Percentiles rank a stretch among this genome's conserved stretches.
Conservation (phyloP, 2,329 filamentous ascomycete genomes). For the Diaporthe caulivora region DNA sequence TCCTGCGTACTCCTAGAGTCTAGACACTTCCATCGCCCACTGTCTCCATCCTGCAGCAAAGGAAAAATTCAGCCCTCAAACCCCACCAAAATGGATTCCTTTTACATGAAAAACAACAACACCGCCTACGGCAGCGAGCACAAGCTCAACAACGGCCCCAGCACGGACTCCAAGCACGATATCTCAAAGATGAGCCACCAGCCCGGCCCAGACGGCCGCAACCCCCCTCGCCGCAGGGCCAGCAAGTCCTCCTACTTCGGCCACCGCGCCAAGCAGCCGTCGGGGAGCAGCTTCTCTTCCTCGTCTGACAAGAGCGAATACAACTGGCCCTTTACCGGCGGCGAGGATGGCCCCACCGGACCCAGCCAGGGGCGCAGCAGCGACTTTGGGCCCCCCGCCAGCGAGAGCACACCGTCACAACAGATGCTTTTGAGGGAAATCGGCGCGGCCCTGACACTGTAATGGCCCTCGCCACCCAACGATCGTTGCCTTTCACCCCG, state of each 20-base stretch:
- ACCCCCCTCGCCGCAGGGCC: constrained; percentile 6
- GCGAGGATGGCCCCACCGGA: constrained; percentile 6
- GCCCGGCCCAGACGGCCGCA: background rate
- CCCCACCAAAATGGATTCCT: constrained; percentile 31
- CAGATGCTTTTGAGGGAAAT: constrained; percentile 26
- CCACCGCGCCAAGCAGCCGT: constrained; percentile 23
- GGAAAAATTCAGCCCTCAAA: constrained; percentile 4
- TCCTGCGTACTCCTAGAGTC: background rate
- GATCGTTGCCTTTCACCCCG: background rate
- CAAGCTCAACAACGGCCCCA: constrained; percentile 5
- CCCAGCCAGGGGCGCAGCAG: constrained; percentile 4
- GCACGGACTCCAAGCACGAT: constrained; percentile 6
- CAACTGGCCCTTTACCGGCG: constrained; percentile 3
- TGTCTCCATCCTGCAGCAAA: background rate
- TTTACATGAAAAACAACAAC: constrained; percentile 24
- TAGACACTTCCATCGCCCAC: background rate
- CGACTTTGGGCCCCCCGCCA: background rate
- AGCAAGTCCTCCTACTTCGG: constrained; percentile 28
- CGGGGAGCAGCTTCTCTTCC: constrained; percentile 22
- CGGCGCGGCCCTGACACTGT: constrained; percentile 26
- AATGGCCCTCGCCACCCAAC: background rate
- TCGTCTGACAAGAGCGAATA: constrained; percentile 26
- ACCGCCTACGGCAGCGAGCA: constrained; percentile 13
- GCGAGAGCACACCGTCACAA: constrained; percentile 23
- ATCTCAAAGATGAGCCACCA: constrained; percentile 19